Evolutionary conservation across 345 rosid species (phyloP), one percentile per base, ranked within the genome.

Genomic region (Aegle marmelos): DNA sequence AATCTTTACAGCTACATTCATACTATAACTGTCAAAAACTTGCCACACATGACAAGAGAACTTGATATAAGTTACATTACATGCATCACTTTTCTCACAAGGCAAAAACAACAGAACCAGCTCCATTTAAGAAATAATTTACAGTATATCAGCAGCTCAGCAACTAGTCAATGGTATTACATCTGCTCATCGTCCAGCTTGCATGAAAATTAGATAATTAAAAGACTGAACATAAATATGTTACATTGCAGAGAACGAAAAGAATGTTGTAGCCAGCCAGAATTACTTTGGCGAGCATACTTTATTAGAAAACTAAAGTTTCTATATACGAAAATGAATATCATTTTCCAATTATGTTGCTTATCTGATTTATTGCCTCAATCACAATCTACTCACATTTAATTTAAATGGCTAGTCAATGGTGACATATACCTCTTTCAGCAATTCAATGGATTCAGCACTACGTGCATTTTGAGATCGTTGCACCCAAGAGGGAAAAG

Each of bases 371-470:
- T 59, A 77, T 59, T 41, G 57, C 24, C 59, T 61, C 54, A 6
- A 41, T 39, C 48, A 48, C n/a, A 45, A 56, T 60, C 22, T 6
- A 58, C 30, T 48, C 57, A 56, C 62, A 77, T 48, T 61, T 45
- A 60, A 37, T 39, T 70, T 6, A 8, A 53, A 60, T 24, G 7
- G 76, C 61, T 50, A 69, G 65, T 63, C 62, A 75, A 70, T 37
- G 21, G 45, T 34, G 50, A 53, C n/a, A 66, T 33, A n/a, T 84
- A 96, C 99, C 95, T 97, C 98, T 76, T 88, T 93, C 73, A 97
- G 85, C 85, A 93, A 71, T 83, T 97, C 98, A 77, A 94, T 68
- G 11, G 89, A 85, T 89, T 94, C 99, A 2, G 99, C 99, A 63
- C 90, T 91, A 48, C 78, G 76, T 77, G 92, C 94, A 78, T 76